A percentile compares a stretch with the other conserved stretches of the same genome.
phyloP scores from a whole-genome alignment of 306 rosid genomes.

The Sophora flavescens region DNA sequence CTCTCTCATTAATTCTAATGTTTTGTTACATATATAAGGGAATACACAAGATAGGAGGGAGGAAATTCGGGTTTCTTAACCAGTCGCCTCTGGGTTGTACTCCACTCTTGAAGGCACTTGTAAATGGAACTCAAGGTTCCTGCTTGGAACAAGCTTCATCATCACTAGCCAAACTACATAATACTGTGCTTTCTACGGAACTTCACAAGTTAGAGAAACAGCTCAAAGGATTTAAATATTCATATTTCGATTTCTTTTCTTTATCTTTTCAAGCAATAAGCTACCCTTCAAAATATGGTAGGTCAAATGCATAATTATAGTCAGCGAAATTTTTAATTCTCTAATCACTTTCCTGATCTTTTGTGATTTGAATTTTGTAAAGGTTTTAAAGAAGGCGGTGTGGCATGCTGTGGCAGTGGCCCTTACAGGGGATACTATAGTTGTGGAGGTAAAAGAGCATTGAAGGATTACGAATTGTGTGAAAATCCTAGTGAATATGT shows the following conservation, averaged over 20 bases:
- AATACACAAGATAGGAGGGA: constrained; percentile 57
- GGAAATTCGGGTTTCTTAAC: constrained; percentile 60
- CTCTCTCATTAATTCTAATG: too few relatives aligned
- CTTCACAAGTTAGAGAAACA: constrained; percentile 48
- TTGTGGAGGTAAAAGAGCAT: constrained; percentile 66
- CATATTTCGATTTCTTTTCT: constrained; percentile 43
- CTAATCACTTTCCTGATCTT: background rate
- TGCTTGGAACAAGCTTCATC: constrained; percentile 42
- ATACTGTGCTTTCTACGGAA: constrained; percentile 43
- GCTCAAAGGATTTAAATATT: constrained; percentile 62
- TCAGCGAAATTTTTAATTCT: background rate
- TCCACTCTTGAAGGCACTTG: constrained; percentile 35
- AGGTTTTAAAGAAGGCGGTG: constrained; percentile 63
- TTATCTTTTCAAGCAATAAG: constrained; percentile 9
- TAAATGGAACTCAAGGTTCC: constrained; percentile 41
- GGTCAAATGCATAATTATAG: background rate
- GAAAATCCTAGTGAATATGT: constrained; percentile 51
- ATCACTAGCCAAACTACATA: constrained; percentile 45
- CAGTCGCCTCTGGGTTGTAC: constrained; percentile 49
- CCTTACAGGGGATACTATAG: constrained; percentile 53
- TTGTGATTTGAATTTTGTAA: background rate
- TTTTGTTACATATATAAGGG: constrained; percentile 38
- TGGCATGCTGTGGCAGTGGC: constrained; percentile 73
- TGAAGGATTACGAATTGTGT: constrained; percentile 57
- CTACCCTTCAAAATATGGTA: constrained; percentile 68